These are phyloP conservation scores for Boletales sp. DNA, from an alignment of 768 basidiomycete genomes.

Conservation along the genomic window DNA sequence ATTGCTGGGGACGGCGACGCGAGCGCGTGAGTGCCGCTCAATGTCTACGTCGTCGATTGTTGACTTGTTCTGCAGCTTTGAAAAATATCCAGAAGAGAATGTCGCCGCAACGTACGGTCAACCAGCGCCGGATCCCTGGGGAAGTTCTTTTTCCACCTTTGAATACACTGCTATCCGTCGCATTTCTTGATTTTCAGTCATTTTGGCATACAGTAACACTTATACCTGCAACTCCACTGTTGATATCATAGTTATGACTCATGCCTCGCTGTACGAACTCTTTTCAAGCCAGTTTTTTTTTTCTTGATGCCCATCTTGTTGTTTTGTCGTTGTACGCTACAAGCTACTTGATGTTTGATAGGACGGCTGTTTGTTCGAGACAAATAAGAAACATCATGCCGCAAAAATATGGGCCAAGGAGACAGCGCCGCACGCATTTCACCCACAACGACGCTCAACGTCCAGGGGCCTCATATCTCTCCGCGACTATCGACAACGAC, in stretches of 20 bases:
- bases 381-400: constrained; percentile 36
- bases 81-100: constrained; percentile 75
- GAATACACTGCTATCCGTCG: constrained; percentile 55
- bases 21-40: constrained; percentile 64
- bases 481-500: constrained; percentile 4
- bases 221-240: constrained; percentile 8
- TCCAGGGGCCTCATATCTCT: constrained; percentile 8
- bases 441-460: constrained; percentile 16
- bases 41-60: neutral
- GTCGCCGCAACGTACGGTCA: constrained; percentile 58
- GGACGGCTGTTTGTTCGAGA: constrained; percentile 26
- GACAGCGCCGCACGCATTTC: constrained; percentile 22
- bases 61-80: constrained; percentile 48
- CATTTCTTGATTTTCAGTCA: constrained; percentile 5
- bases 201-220: constrained; percentile 14
- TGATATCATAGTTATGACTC: constrained; percentile 4
- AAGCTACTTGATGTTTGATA: constrained; percentile 1
- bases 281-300: neutral
- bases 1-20: constrained; percentile 93
- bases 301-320: neutral
- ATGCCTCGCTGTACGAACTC: constrained; percentile 9
- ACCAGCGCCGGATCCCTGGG: constrained; percentile 56
- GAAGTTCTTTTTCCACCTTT: constrained; percentile 72
- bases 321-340: constrained; percentile 1
- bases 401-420: constrained; percentile 31